These are phyloP conservation scores for Fraxinus xanthoxyloides DNA, from an alignment of 305 asterid species.

Conservation along the genomic window DNA sequence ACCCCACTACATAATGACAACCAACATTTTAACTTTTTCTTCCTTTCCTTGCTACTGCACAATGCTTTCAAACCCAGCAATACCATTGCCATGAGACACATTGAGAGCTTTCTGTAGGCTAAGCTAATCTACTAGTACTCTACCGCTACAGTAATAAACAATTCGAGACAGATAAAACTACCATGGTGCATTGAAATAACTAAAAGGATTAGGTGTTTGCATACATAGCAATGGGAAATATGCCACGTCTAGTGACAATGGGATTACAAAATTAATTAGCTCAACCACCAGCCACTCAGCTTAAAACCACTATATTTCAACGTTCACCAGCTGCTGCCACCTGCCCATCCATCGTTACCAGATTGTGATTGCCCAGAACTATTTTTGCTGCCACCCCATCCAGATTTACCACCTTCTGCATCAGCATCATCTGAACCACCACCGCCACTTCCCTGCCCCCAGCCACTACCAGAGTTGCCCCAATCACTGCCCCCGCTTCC, in stretches of 20 bases:
- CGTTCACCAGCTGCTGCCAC: background rate
- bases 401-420: slow-evolving; percentile 38
- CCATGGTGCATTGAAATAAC: background rate
- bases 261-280: background rate
- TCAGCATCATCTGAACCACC: slow-evolving; percentile 16
- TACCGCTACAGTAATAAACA: background rate
- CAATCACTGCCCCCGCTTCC: background rate
- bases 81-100: background rate
- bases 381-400: slow-evolving; percentile 51
- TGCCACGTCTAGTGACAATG: background rate
- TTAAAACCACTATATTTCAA: background rate
- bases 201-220: background rate
- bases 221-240: background rate
- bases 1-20: background rate
- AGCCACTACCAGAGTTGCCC: background rate
- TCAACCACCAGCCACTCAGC: slow-evolving; percentile 23
- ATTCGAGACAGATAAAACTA: background rate
- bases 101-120: background rate
- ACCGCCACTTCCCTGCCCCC: slow-evolving; percentile 39
- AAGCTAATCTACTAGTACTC: background rate
- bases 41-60: background rate
- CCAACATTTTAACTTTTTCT: background rate
- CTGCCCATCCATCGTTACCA: slow-evolving; percentile 33
- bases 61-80: background rate
- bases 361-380: slow-evolving; percentile 15